These are phyloP conservation scores for Phytophthora gonapodyides DNA, from an alignment of 352 stramenopile genomes.

Conservation along the genomic window DNA sequence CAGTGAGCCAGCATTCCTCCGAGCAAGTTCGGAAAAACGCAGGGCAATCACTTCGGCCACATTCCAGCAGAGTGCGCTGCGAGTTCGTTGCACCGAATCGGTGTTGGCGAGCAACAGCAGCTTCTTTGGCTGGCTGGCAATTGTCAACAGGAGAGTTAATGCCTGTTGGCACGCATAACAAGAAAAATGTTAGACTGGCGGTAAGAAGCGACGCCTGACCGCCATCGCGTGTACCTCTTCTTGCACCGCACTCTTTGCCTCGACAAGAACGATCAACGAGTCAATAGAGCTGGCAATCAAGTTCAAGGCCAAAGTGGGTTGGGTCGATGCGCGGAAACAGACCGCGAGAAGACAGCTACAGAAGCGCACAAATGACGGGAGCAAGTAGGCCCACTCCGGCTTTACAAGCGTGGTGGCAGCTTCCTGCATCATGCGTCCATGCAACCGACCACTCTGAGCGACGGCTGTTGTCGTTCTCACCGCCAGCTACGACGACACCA, in stretches of 20 bases:
- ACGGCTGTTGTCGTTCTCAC: conserved; percentile 49
- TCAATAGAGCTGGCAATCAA: conserved; percentile 49
- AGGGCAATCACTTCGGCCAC: conserved; percentile 59
- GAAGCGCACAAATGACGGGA: conserved; percentile 56
- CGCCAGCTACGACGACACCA: conserved; percentile 33
- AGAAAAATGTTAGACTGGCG: not conserved
- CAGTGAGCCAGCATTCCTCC: conserved; percentile 43
- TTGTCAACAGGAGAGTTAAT: conserved; percentile 66
- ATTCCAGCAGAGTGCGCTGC: conserved; percentile 60
- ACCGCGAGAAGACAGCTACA: conserved; percentile 56
- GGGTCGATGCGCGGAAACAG: conserved; percentile 48
- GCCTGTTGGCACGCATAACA: conserved; percentile 40
- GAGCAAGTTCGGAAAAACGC: conserved; percentile 49
- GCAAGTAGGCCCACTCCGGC: conserved; percentile 49
- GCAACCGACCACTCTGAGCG: conserved; percentile 43
- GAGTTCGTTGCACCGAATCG: conserved; percentile 36
- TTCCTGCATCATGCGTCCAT: conserved; percentile 40
- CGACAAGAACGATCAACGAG: conserved; percentile 44
- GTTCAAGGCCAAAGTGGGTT: conserved; percentile 36
- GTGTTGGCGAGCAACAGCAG: conserved; percentile 54
- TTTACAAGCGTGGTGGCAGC: conserved; percentile 35
- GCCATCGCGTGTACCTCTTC: conserved; percentile 55
- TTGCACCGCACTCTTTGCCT: conserved; percentile 42
- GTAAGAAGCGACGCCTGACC: not conserved
- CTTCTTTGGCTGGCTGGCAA: conserved; percentile 69